phyloP scores from a whole-genome alignment of 371 early-diverging fungal species.

The Zancudomyces culisetae region DNA sequence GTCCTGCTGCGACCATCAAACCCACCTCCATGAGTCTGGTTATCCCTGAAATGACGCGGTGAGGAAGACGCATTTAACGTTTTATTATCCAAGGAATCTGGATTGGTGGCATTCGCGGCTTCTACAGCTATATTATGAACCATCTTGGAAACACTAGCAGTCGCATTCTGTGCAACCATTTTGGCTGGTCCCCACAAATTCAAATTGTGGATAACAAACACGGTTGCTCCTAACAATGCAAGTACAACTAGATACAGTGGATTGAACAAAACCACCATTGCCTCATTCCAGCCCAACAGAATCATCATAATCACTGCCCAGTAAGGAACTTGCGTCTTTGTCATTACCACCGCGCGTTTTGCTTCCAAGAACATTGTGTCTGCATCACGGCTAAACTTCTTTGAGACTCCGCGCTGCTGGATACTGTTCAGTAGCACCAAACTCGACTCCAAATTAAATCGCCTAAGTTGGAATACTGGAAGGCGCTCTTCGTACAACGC shows the following conservation, averaged over 20 bases:
- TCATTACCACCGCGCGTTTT: constrained; percentile 77
- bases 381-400: constrained; percentile 67
- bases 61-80: background rate
- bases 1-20: background rate
- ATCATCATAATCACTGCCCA: constrained; percentile 67
- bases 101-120: background rate
- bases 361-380: constrained; percentile 86
- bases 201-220: constrained; percentile 36
- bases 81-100: background rate
- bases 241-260: constrained; percentile 56
- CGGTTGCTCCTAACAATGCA: constrained; percentile 29
- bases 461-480: background rate
- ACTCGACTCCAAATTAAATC: constrained; percentile 37
- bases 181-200: constrained; percentile 43
- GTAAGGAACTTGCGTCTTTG: constrained; percentile 64
- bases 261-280: constrained; percentile 54
- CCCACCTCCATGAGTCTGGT: background rate
- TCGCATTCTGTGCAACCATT: background rate
- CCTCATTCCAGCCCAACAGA: constrained; percentile 84
- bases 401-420: constrained; percentile 53
- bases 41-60: background rate
- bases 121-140: background rate
- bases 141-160: background rate
- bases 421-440: constrained; percentile 41
- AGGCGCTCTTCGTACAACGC: background rate